Conservation (phyloP, 805 yeast species). For the Candida dendrica region DNA sequence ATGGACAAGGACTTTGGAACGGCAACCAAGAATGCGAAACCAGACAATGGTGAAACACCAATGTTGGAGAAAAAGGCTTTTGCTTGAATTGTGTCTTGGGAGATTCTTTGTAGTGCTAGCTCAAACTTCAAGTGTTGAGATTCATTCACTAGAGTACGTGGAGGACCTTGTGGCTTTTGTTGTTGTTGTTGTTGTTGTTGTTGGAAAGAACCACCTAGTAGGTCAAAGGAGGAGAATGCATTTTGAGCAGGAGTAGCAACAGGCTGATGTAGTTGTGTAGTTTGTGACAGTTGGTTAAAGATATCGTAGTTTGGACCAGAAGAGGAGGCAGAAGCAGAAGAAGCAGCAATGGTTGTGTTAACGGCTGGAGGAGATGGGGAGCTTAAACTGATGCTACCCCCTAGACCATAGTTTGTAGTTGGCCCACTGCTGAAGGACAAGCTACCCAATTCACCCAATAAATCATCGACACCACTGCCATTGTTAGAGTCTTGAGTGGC, state of each 20-base stretch:
- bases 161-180: conserved; percentile 7
- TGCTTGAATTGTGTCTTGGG: conserved; percentile 34
- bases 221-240: conserved; percentile 1
- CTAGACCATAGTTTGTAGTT: conserved; percentile 36
- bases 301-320: conserved; percentile 20
- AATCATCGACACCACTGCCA: conserved; percentile 49
- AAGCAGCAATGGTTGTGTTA: conserved; percentile 5
- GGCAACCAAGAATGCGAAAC: conserved; percentile 57
- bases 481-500: conserved; percentile 19
- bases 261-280: conserved; percentile 13
- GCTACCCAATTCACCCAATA: conserved; percentile 64
- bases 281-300: conserved; percentile 13
- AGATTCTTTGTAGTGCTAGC: conserved; percentile 30
- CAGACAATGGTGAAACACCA: conserved; percentile 35
- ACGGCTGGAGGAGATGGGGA: conserved; percentile 23
- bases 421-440: conserved; percentile 46
- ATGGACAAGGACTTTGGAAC: conserved; percentile 60
- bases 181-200: conserved; percentile 4
- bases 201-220: not conserved
- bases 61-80: conserved; percentile 46
- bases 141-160: conserved; percentile 30
- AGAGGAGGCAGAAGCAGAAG: conserved; percentile 5
- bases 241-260: conserved; percentile 14
- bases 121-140: conserved; percentile 44
- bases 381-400: conserved; percentile 43